Base-by-base conservation (phyloP, 768 basidiomycete species). In the Tremella fuciformis region DNA sequence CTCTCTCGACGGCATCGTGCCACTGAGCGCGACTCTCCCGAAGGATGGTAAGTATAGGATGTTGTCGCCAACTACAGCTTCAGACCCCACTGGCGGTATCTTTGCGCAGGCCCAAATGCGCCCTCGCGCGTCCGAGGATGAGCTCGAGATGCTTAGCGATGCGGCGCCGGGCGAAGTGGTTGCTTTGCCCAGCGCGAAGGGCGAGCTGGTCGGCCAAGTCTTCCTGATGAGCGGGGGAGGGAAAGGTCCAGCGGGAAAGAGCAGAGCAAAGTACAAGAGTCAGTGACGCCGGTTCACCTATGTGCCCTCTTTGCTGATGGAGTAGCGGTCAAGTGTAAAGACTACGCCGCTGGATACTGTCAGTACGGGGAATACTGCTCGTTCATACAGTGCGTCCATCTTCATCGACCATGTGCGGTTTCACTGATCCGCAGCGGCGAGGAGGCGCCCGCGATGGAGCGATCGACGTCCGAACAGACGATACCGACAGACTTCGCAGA, bases 351-450 rank as follows among this genome's bases (percentile, higher is more conserved):
- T n/a, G 76, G 76, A 2, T 48, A 65, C 47, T 77, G 76, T 55
- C 64, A 63, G 0, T 77, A 77, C 50, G 72, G 76, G 8, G 66
- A 73, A n/a, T 73, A 73, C 55, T 77, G 76, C 59, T 77, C 76
- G 16, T 77, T 77, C 67, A 64, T 75, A 34, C 76, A 77, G 70
- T 73, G 47, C 40, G 70, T 69, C 6, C 18, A 18, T 29, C 22
- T 21, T 38, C 21, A 19, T 47, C 18, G 19, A 46, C 19, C 48
- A 44, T 24, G n/a, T 16, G 9, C 25, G 26, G 13, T 26, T 24
- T 15, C 21, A 40, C 53, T 54, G 19, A 54, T 24, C 24, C 15
- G 9, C 21, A 54, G 15, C 25, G 61, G 63, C 26, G 64, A 62
- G 18, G 60, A 62, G 57, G 29, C 29, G 29, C 29, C 29, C 6